These are phyloP conservation scores for Aspergillus cejpii DNA, from an alignment of 2,329 filamentous ascomycete species.

Conservation along the genomic window DNA sequence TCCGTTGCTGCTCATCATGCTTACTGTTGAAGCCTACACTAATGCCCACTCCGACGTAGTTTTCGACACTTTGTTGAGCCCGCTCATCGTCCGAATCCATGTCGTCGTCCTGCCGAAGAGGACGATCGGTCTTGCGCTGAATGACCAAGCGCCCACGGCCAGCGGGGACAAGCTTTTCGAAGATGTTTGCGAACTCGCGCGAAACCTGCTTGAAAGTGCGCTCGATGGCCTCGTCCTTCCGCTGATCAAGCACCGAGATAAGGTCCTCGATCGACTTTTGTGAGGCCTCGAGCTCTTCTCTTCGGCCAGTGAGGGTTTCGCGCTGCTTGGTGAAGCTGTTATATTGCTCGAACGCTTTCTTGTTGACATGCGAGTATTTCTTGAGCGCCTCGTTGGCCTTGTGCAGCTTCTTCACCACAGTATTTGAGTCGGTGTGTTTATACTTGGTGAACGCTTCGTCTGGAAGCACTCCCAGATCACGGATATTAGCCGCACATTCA, in stretches of 20 bases:
- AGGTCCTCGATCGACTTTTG: slow-evolving; percentile 86
- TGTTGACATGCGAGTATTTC: slow-evolving; percentile 97
- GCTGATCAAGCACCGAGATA: slow-evolving; percentile 83
- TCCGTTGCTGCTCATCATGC: slow-evolving; percentile 94
- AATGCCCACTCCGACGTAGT: slow-evolving; percentile 93
- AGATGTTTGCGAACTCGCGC: slow-evolving; percentile 84
- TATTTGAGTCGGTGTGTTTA: slow-evolving; percentile 70
- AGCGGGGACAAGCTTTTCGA: slow-evolving; percentile 89
- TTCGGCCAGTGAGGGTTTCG: slow-evolving; percentile 74
- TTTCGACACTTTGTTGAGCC: slow-evolving; percentile 64
- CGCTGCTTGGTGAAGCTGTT: slow-evolving; percentile 93
- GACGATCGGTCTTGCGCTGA: slow-evolving; percentile 76
- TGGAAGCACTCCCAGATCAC: slow-evolving; percentile 84
- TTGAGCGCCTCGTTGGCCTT: slow-evolving; percentile 90
- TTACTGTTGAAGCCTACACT: slow-evolving; percentile 98
- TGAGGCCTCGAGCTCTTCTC: slow-evolving; percentile 78
- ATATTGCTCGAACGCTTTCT: slow-evolving; percentile 98
- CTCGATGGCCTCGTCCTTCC: slow-evolving; percentile 96
- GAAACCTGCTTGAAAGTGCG: slow-evolving; percentile 98
- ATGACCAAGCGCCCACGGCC: slow-evolving; percentile 89
- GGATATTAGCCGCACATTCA: slow-evolving; percentile 81
- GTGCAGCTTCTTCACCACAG: slow-evolving; percentile 67
- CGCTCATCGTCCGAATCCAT: slow-evolving; percentile 60
- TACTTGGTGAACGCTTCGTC: slow-evolving; percentile 93
- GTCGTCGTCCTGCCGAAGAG: slow-evolving; percentile 58